Conservation (phyloP, 2,329 filamentous ascomycete genomes). For the Elsinoe perseae region DNA sequence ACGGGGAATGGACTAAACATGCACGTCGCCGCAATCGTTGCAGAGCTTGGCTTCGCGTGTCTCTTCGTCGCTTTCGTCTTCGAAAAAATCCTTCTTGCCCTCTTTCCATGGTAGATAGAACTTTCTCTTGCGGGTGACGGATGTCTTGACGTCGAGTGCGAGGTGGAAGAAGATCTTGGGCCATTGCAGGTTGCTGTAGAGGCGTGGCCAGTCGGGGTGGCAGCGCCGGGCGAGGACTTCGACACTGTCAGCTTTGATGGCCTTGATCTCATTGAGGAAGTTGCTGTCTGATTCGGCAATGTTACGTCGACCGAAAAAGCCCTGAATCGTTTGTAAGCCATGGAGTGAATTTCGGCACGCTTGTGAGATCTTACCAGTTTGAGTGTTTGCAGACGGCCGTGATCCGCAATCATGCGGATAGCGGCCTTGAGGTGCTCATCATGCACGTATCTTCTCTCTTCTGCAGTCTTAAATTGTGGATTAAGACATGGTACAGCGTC, state of each 20-base stretch:
- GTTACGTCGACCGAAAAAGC: slow-evolving; percentile 11
- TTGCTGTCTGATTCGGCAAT: slow-evolving; percentile 32
- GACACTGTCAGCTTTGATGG: slow-evolving; percentile 51
- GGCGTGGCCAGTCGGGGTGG: slow-evolving; percentile 5
- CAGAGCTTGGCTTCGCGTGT: slow-evolving; percentile 5
- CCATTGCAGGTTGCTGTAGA: slow-evolving; percentile 8
- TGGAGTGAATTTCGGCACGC: background rate
- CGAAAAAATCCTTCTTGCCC: slow-evolving; percentile 12
- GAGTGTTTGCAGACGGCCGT: slow-evolving; percentile 37
- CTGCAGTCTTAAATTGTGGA: slow-evolving; percentile 31
- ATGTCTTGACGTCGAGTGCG: slow-evolving; percentile 2
- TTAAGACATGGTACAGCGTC: slow-evolving; percentile 39
- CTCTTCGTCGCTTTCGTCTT: slow-evolving; percentile 8
- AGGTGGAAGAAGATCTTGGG: slow-evolving; percentile 14
- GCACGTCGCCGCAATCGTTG: slow-evolving; percentile 1
- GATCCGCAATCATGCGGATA: slow-evolving; percentile 36
- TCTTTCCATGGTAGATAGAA: slow-evolving; percentile 4
- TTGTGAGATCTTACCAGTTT: slow-evolving; percentile 23
- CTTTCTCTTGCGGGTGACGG: slow-evolving; percentile 1
- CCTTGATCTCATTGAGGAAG: slow-evolving; percentile 85
- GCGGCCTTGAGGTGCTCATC: slow-evolving; percentile 41
- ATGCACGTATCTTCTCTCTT: slow-evolving; percentile 42
- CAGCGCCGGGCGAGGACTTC: slow-evolving; percentile 4
- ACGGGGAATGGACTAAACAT: background rate
- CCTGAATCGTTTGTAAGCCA: background rate